Percentiles rank a stretch among this genome's conserved stretches.
These are phyloP conservation scores for Piromyces sp. DNA, from an alignment of 192 early-diverging fungal species.

Conservation along the genomic window DNA sequence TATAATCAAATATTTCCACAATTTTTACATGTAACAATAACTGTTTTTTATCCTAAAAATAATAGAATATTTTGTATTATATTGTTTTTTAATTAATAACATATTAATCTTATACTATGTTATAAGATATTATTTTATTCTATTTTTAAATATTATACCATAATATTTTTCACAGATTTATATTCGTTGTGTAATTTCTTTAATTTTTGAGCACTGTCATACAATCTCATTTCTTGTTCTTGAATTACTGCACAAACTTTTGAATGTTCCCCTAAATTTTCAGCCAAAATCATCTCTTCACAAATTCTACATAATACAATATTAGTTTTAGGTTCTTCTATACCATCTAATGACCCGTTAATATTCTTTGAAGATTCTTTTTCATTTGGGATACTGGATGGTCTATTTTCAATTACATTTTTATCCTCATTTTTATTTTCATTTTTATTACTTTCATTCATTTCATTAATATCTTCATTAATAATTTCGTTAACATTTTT, in stretches of 20 bases:
- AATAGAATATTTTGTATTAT: no score
- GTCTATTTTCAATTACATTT: neutral
- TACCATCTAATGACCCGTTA: neutral
- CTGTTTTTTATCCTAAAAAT: neutral
- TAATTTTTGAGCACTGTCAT: neutral
- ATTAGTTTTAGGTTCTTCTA: neutral
- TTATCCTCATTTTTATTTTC: neutral
- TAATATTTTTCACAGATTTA: neutral
- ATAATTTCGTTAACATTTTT: neutral
- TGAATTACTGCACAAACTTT: slow-evolving; percentile 60
- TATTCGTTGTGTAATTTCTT: neutral
- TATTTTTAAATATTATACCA: neutral
- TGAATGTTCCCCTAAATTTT: slow-evolving; percentile 55
- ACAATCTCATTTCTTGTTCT: slow-evolving; percentile 15
- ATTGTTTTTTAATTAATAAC: no score
- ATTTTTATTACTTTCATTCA: neutral
- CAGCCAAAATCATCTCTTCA: slow-evolving; percentile 50
- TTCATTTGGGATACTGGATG: no score
- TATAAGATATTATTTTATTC: no score
- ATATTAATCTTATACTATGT: no score
- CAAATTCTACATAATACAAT: slow-evolving; percentile 69
- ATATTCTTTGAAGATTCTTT: neutral
- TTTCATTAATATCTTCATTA: neutral
- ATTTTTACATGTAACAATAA: neutral
- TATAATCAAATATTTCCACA: neutral